Evolutionary conservation across 2,329 filamentous ascomycete species (phyloP), one percentile per base, ranked within the genome.

Genomic region (Talaromyces piceae): DNA sequence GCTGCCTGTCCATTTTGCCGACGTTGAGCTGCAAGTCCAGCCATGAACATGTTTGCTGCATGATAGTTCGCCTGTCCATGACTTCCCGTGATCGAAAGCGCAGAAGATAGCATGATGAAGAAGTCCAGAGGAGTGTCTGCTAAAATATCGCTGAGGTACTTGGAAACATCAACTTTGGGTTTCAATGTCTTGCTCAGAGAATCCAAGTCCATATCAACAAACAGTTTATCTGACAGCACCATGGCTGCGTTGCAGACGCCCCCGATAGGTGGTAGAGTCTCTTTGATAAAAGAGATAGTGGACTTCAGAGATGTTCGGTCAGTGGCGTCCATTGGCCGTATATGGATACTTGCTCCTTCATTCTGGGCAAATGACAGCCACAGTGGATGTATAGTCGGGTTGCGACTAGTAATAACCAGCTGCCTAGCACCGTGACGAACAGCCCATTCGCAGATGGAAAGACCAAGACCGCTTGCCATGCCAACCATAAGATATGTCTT

Each of bases 381-480:
- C 6, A 47, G 44, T 39, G 54, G 57, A 7, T 57, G 47, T 2
- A 60, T 55, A 13, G 55, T 55, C 3, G 57, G 51, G 13, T 57
- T 57, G 20, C 80, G 73, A 11, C 77, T 80, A 1, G 82, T 55
- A 45, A 81, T 77, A 2, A 75, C 73, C 7, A 84, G 55, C 51
- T 78, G 65, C 18, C 66, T 71, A 1, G 73, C 80, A 1, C 81
- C 81, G 12, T 74, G 72, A 5, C 62, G 58, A 13, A 69, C 66
- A 47, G 84, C 68, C 47, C 78, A 70, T 47, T 70, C 65, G 2
- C 77, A 73, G 33, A 83, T 74, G 55, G 72, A 75, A 26, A 72
- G 69, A 0, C 80, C 81, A 1, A 84, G 68, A 7, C 79, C 81
- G 11, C 79, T 78, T 0, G 81, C 68, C 1, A 79, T 78, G n/a